Base-by-base conservation (phyloP, 768 basidiomycete species). In the Roridomyces roridus region DNA sequence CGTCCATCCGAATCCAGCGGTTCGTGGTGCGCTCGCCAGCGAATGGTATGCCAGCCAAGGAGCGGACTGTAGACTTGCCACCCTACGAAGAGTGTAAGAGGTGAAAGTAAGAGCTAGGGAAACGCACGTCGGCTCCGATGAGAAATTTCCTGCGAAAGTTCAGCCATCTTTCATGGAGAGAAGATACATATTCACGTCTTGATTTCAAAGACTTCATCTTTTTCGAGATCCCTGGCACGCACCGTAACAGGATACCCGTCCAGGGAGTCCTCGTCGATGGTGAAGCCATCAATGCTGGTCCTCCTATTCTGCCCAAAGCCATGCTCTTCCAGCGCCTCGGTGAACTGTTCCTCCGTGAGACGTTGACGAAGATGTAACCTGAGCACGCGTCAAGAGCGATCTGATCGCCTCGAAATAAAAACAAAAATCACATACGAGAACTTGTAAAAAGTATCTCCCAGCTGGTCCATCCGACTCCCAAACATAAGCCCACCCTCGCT, bases 1-100 rank as follows among this genome's bases (percentile, higher is more conserved):
- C 63, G 21, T 65, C 63, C 64, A 65, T 62, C 9, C 64, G 54
- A 35, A 65, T 63, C 64, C 64, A 65, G 34, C 61, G 64, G 45
- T 65, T 57, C 34, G 44, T 49, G 18, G 59, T 63, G 23, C 59
- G 62, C 39, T 60, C 58, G 41, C 57, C 55, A 40, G 31, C 52
- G 23, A 63, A 63, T 4, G 55, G 51, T 17, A 60, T 63, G 14
- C 59, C 54, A 1, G 62, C 55, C 5, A 54, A 26, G 15, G 58
- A 48, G 28, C 59, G 57, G n/a, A 62, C 55, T 8, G 58, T 51
- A n/a, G 63, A 65, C 40, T 59, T 57, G 17, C 63, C 63, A 46
- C 63, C 61, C 61, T 63, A 34, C 34, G 11, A 20, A 17, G 15
- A 17, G 18, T 25, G 50, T 14, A 54, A 15, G 14, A 20, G 15